Conservation (phyloP, 2,329 filamentous ascomycete genomes). For the Pyrenochaeta sp. region DNA sequence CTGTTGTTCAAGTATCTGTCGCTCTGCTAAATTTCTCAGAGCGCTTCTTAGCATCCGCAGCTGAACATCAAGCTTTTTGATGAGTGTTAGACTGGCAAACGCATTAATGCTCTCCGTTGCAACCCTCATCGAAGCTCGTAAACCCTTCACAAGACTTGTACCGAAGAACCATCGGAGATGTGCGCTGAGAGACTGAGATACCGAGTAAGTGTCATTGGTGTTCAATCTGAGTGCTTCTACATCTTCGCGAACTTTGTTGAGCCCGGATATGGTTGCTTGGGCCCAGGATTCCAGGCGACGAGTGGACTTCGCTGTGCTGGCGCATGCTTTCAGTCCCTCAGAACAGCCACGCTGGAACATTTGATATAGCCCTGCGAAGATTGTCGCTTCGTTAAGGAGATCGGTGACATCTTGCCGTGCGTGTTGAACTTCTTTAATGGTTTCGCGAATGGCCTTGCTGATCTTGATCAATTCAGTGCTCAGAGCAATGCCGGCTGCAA, state of each 20-base stretch:
- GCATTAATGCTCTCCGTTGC: background rate
- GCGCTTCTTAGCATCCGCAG: background rate
- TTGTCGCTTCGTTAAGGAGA: background rate
- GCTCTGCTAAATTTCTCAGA: background rate
- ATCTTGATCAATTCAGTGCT: background rate
- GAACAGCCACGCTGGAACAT: background rate
- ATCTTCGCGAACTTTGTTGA: background rate
- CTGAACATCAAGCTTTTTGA: background rate
- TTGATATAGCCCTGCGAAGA: constrained; percentile 2
- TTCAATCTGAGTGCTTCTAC: background rate
- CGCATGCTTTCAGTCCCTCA: background rate
- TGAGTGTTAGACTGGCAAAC: background rate
- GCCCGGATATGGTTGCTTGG: background rate
- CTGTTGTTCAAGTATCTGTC: background rate
- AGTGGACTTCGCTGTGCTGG: background rate
- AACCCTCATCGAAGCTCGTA: background rate
- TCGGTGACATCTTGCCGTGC: background rate
- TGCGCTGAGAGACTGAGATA: background rate
- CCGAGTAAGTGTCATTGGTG: background rate
- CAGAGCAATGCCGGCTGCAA: background rate
- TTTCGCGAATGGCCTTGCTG: background rate
- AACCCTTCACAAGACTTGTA: background rate
- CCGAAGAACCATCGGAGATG: constrained; percentile 1
- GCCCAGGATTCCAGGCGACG: background rate
- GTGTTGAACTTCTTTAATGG: background rate